Conservation (phyloP, 164 flowering plant species). For the grape (Vitis vinifera) region ASM3070453v1 NC_081810.1:20878001-20878500, state of each 20-base stretch:
- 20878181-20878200: constrained; percentile 1
- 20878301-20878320: constrained; percentile 39
- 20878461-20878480: constrained; percentile 41
- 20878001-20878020: constrained; percentile 2
- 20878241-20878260: constrained; percentile 6
- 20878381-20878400: constrained; percentile 8
- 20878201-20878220: background rate
- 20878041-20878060: constrained; percentile 2
- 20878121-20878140: too few relatives aligned
- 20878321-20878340: constrained; percentile 43
- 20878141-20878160: background rate
- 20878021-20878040: constrained; percentile 12
- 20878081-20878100: constrained; percentile 7
- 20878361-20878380: background rate
- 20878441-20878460: constrained; percentile 35
- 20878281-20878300: constrained; percentile 35
- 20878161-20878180: background rate
- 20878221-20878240: background rate
- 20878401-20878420: constrained; percentile 46
- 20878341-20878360: constrained; percentile 23
- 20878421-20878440: constrained; percentile 66
- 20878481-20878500: constrained; percentile 38
- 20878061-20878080: constrained; percentile 13
- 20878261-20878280: constrained; percentile 12
- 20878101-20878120: background rate